phyloP scores from a whole-genome alignment of 192 early-diverging fungal genomes.

The Glomus cerebriforme region DNA sequence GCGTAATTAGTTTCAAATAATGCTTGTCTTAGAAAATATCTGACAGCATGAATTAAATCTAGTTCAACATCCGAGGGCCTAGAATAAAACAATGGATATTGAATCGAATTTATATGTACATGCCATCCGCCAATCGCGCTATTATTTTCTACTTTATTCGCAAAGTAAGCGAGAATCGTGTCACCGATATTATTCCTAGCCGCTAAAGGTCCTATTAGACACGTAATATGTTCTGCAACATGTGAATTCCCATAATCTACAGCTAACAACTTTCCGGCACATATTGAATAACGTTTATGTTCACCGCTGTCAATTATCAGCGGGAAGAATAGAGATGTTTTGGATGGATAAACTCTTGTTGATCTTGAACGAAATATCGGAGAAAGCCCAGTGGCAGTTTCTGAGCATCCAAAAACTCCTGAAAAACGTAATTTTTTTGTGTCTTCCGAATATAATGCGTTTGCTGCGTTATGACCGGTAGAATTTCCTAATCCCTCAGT shows the following conservation, averaged over 20 bases:
- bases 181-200: slow-evolving; percentile 11
- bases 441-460: not conserved
- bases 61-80: not conserved
- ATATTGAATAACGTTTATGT: not conserved
- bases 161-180: slow-evolving; percentile 18
- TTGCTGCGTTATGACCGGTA: not conserved
- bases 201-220: slow-evolving; percentile 11
- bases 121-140: not conserved
- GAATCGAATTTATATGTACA: slow-evolving; percentile 12
- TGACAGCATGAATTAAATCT: slow-evolving; percentile 10
- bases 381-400: not conserved
- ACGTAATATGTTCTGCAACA: slow-evolving; percentile 27
- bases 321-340: slow-evolving; percentile 23
- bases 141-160: not conserved
- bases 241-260: slow-evolving; percentile 19
- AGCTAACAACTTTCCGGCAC: slow-evolving; percentile 13
- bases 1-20: not conserved
- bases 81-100: slow-evolving; percentile 16
- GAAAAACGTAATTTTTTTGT: slow-evolving; percentile 15
- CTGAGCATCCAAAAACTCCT: slow-evolving; percentile 1
- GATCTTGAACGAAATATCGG: slow-evolving; percentile 6
- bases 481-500: not conserved
- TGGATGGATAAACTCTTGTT: not conserved
- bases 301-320: slow-evolving; percentile 4
- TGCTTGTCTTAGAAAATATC: slow-evolving; percentile 23